A percentile compares a stretch with the other conserved stretches of the same genome.
phyloP scores from a whole-genome alignment of 225 moss, liverwort and hornwort species.

The Polytrichum formosum region DNA sequence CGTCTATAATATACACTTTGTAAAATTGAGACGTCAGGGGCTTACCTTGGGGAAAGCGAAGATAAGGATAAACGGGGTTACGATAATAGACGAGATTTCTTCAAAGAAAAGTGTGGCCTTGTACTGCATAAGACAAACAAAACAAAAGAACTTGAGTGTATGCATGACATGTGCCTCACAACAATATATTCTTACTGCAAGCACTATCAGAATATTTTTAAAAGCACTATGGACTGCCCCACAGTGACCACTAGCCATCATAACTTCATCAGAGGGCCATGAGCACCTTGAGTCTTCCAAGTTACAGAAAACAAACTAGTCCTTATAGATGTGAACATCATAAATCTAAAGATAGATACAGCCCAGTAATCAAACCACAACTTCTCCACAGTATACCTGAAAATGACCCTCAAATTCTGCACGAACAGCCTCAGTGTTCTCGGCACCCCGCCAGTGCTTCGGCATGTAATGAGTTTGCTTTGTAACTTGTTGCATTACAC shows the following conservation, averaged over 20 bases:
- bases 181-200: too few relatives aligned
- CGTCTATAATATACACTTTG: too few relatives aligned
- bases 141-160: neutral
- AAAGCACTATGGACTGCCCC: too few relatives aligned
- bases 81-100: slow-evolving; percentile 93
- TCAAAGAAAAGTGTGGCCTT: slow-evolving; percentile 86
- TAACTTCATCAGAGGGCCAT: too few relatives aligned
- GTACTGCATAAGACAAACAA: slow-evolving; percentile 43
- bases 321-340: neutral
- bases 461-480: slow-evolving; percentile 95
- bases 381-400: slow-evolving; percentile 45
- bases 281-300: too few relatives aligned
- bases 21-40: neutral
- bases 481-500: slow-evolving; percentile 76
- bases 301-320: too few relatives aligned
- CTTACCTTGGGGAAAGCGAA: slow-evolving; percentile 86
- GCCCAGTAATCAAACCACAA: neutral
- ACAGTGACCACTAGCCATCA: too few relatives aligned
- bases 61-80: slow-evolving; percentile 95
- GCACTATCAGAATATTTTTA: too few relatives aligned
- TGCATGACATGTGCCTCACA: too few relatives aligned
- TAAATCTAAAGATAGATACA: neutral
- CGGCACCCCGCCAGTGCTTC: slow-evolving; percentile 90
- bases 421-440: slow-evolving; percentile 83
- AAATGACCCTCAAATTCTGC: slow-evolving; percentile 87